Evolutionary conservation across 768 basidiomycete species (phyloP).

Genomic region (Lentinula aciculospora): DNA sequence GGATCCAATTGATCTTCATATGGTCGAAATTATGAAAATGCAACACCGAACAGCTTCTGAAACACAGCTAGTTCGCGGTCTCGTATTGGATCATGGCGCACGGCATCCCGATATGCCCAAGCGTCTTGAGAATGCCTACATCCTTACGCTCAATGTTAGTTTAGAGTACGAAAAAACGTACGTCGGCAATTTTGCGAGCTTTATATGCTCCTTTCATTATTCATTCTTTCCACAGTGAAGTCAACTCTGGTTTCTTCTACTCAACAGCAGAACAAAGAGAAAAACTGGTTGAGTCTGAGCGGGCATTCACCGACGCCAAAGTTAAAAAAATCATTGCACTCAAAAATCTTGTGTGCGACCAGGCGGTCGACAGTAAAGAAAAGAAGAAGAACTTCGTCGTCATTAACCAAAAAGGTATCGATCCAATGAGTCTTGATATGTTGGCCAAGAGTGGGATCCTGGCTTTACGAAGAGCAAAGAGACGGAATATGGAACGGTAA

Average conservation of each 20-base stretch:
- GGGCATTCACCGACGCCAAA: slow-evolving; percentile 89
- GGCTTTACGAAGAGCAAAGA: slow-evolving; percentile 90
- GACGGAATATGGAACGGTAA: slow-evolving; percentile 98
- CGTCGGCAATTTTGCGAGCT: slow-evolving; percentile 24
- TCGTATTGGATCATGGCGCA: slow-evolving; percentile 96
- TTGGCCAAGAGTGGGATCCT: slow-evolving; percentile 96
- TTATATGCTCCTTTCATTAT: slow-evolving; percentile 11
- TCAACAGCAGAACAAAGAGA: slow-evolving; percentile 97
- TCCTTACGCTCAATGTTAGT: slow-evolving; percentile 94
- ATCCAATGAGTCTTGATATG: slow-evolving; percentile 93
- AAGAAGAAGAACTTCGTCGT: slow-evolving; percentile 86
- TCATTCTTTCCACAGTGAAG: slow-evolving; percentile 61
- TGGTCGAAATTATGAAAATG: slow-evolving; percentile 99
- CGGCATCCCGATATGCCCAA: slow-evolving; percentile 99
- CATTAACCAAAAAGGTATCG: slow-evolving; percentile 99
- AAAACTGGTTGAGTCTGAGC: slow-evolving; percentile 96
- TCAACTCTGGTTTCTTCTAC: slow-evolving; percentile 99
- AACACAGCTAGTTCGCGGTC: slow-evolving; percentile 90
- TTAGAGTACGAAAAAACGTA: slow-evolving; percentile 99
- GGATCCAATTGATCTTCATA: slow-evolving; percentile 95
- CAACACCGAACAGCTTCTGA: slow-evolving; percentile 97
- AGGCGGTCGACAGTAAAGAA: slow-evolving; percentile 76
- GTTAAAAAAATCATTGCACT: slow-evolving; percentile 95
- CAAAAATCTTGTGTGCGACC: slow-evolving; percentile 95
- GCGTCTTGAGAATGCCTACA: slow-evolving; percentile 92